Conservation (phyloP, 1,139 yeast genomes). For the Citeromyces hawaiiensis region DNA sequence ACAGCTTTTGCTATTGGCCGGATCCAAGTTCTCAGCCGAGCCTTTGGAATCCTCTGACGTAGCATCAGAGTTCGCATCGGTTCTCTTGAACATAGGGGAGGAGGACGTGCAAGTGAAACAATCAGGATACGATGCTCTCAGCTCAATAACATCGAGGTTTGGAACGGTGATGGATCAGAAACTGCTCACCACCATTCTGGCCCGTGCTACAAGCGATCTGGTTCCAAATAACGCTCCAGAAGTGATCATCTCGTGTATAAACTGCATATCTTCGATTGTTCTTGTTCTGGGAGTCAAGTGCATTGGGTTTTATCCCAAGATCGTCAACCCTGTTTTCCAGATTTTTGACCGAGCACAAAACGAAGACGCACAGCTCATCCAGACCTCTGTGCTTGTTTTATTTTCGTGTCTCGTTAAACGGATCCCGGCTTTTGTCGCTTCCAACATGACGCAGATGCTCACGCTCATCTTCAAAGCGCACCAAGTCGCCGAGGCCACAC, state of each 20-base stretch:
- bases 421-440: slow-evolving; percentile 75
- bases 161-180: slow-evolving; percentile 36
- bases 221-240: slow-evolving; percentile 36
- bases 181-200: slow-evolving; percentile 33
- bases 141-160: slow-evolving; percentile 50
- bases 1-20: slow-evolving; percentile 46
- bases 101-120: slow-evolving; percentile 46
- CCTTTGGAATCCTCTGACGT: slow-evolving; percentile 32
- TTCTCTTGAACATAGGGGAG: slow-evolving; percentile 33
- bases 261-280: slow-evolving; percentile 57
- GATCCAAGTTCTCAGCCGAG: slow-evolving; percentile 58
- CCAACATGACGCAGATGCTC: slow-evolving; percentile 52
- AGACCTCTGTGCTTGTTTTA: slow-evolving; percentile 56
- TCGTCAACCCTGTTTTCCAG: slow-evolving; percentile 61
- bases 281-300: slow-evolving; percentile 73
- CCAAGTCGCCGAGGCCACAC: slow-evolving; percentile 41
- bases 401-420: slow-evolving; percentile 68
- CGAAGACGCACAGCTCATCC: slow-evolving; percentile 25
- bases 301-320: slow-evolving; percentile 74
- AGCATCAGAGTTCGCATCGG: slow-evolving; percentile 27
- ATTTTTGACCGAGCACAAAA: slow-evolving; percentile 29
- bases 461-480: slow-evolving; percentile 42
- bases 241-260: slow-evolving; percentile 61
- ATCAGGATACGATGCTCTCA: slow-evolving; percentile 57
- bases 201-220: slow-evolving; percentile 34